phyloP scores from a whole-genome alignment of 108 stramenopile species.

The Mediolabrus comicus region DNA sequence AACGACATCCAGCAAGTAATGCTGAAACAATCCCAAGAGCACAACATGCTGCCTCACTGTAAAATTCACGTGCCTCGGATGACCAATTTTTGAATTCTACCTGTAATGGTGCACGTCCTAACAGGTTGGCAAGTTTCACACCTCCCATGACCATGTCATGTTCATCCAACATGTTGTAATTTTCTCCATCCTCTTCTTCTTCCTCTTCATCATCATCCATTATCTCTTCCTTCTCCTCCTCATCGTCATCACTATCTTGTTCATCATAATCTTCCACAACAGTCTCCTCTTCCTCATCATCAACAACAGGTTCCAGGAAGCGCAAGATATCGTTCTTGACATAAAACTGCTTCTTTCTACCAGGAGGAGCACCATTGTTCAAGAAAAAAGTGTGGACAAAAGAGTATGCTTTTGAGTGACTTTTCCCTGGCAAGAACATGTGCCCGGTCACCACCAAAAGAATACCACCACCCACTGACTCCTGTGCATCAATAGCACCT shows the following conservation, averaged over 20 bases:
- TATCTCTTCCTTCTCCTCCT: constrained; percentile 1
- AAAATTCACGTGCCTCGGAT: constrained; percentile 58
- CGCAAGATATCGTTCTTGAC: constrained; percentile 81
- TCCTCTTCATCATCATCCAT: constrained; percentile 7
- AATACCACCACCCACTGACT: constrained; percentile 66
- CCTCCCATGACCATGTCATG: constrained; percentile 33
- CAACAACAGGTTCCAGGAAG: constrained; percentile 48
- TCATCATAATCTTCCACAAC: constrained; percentile 1
- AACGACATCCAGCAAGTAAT: constrained; percentile 14
- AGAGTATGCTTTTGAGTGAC: constrained; percentile 17
- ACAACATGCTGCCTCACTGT: constrained; percentile 50
- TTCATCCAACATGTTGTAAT: constrained; percentile 18
- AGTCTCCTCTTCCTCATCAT: constrained; percentile 21
- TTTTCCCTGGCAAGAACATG: constrained; percentile 27
- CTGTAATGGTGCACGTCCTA: constrained; percentile 44
- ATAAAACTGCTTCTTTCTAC: constrained; percentile 64
- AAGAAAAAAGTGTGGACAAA: constrained; percentile 87
- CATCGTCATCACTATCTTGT: neutral
- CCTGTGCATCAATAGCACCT: constrained; percentile 87
- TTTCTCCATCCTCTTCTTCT: constrained; percentile 4
- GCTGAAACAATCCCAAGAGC: constrained; percentile 56
- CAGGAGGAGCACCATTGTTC: constrained; percentile 29
- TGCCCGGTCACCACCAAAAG: constrained; percentile 80
- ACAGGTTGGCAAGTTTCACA: constrained; percentile 8
- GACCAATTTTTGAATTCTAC: constrained; percentile 74